Conservation (phyloP, 495 filamentous ascomycete species). For the Talaromyces borbonicus region DNA sequence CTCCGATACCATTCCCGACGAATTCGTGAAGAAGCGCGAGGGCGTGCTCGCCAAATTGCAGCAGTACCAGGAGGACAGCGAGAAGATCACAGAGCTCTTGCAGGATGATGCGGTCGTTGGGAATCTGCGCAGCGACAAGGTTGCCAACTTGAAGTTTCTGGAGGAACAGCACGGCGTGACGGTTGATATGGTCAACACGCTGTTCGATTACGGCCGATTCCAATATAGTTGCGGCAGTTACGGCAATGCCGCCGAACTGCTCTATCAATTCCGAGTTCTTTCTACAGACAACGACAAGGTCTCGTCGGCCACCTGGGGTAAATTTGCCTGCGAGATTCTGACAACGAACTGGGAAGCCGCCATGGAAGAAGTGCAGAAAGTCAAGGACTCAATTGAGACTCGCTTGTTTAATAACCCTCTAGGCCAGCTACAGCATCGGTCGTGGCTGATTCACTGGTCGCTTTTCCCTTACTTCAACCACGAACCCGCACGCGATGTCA, state of each 20-base stretch:
- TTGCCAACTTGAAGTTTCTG: conserved; percentile 89
- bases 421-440: conserved; percentile 86
- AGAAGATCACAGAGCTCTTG: conserved; percentile 74
- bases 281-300: conserved; percentile 98
- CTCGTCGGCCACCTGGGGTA: conserved; percentile 88
- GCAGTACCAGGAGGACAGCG: conserved; percentile 71
- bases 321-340: conserved; percentile 87
- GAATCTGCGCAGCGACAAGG: conserved; percentile 88
- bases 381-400: conserved; percentile 85
- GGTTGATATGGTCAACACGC: conserved; percentile 83
- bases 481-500: conserved; percentile 76
- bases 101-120: conserved; percentile 78
- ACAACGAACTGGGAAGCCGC: conserved; percentile 86
- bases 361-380: conserved; percentile 91
- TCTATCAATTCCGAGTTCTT: conserved; percentile 94
- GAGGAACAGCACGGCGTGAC: conserved; percentile 93
- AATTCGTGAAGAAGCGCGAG: conserved; percentile 80
- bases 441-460: conserved; percentile 96
- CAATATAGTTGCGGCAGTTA: conserved; percentile 97
- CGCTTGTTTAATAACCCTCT: conserved; percentile 92
- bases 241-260: conserved; percentile 69
- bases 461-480: conserved; percentile 99
- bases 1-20: conserved; percentile 64
- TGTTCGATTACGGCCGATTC: conserved; percentile 90
- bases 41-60: conserved; percentile 75